Conservation (phyloP, 768 basidiomycete species). For the Serendipita sp. region DNA sequence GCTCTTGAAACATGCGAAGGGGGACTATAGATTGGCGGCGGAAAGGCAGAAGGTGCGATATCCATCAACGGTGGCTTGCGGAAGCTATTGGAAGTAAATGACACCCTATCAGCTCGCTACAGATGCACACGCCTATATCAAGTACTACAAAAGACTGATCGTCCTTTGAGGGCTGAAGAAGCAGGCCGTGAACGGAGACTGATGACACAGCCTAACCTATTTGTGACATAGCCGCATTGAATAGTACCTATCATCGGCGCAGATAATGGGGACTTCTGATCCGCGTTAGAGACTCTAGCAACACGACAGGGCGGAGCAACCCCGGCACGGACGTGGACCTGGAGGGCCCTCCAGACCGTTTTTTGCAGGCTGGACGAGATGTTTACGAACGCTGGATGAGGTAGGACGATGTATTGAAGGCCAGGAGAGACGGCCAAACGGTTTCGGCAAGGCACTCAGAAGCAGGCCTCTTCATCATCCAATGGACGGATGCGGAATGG, state of each 20-base stretch:
- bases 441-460: neutral
- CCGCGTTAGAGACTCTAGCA: slow-evolving; percentile 2
- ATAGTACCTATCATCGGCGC: neutral
- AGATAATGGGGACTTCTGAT: slow-evolving; percentile 6
- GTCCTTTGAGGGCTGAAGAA: neutral
- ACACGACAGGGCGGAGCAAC: neutral
- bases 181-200: neutral
- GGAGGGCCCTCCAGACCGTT: neutral
- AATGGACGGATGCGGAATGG: neutral
- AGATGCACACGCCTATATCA: slow-evolving; percentile 5
- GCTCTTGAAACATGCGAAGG: neutral
- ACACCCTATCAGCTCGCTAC: neutral
- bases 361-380: neutral
- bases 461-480: neutral
- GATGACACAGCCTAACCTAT: neutral
- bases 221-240: neutral
- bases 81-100: neutral
- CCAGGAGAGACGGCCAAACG: no score
- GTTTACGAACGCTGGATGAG: neutral
- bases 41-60: neutral
- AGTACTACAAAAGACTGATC: neutral
- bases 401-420: neutral
- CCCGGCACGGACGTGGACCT: neutral
- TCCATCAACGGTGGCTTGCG: neutral
- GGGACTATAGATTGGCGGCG: neutral